Conservation (phyloP, 2,329 filamentous ascomycete genomes). For the Colletotrichum shisoi region DNA sequence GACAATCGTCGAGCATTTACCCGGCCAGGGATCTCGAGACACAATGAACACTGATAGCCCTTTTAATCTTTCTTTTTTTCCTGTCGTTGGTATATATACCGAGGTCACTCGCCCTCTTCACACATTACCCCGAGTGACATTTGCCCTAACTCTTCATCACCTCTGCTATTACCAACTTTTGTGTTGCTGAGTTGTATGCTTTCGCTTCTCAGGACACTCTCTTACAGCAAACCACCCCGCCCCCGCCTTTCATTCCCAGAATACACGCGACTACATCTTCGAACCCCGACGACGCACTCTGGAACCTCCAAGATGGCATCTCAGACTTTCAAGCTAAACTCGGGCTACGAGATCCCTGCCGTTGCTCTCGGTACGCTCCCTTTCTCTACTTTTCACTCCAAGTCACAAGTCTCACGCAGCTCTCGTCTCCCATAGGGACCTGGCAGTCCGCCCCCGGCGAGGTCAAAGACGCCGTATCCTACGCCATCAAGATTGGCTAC, state of each 20-base stretch:
- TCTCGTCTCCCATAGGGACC: constrained; percentile 60
- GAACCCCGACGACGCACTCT: constrained; percentile 20
- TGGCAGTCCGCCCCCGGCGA: constrained; percentile 70
- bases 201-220: neutral
- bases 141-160: neutral
- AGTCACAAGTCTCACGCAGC: neutral
- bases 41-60: constrained; percentile 8
- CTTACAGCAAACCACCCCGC: constrained; percentile 29
- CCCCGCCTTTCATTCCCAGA: constrained; percentile 17
- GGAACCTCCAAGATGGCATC: constrained; percentile 55
- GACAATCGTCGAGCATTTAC: constrained; percentile 23
- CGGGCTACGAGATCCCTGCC: constrained; percentile 68
- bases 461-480: constrained; percentile 65
- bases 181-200: constrained; percentile 1
- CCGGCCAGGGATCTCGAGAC: constrained; percentile 21
- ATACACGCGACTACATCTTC: neutral
- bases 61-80: neutral
- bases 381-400: neutral
- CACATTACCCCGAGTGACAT: constrained; percentile 8
- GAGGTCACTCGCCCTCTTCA: constrained; percentile 7
- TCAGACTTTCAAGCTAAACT: constrained; percentile 70
- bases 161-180: neutral
- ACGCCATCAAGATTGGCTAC: constrained; percentile 66
- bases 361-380: constrained; percentile 64
- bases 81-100: constrained; percentile 30